These are phyloP conservation scores for Thymus quinquecostatus DNA, from an alignment of 257 asterid genomes.

Conservation along the genomic window DNA sequence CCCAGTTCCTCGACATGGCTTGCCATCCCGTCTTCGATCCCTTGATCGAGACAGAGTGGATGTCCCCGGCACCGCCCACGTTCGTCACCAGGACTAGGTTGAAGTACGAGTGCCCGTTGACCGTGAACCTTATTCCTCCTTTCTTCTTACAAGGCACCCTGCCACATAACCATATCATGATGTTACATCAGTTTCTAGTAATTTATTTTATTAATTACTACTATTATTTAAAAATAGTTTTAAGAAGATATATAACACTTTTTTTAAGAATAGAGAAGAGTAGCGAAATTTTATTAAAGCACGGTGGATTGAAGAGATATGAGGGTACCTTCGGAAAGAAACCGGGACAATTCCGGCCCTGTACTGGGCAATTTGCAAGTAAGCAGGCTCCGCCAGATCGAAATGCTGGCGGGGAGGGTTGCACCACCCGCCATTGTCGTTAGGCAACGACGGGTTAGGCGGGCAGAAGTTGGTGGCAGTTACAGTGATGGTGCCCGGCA, in stretches of 20 bases:
- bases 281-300: no score
- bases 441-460: conserved; percentile 76
- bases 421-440: conserved; percentile 93
- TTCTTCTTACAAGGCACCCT: conserved; percentile 80
- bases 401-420: conserved; percentile 93
- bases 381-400: conserved; percentile 86
- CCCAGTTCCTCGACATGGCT: conserved; percentile 89
- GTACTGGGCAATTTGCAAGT: conserved; percentile 78
- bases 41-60: conserved; percentile 70
- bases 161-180: neutral
- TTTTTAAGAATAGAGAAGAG: no score
- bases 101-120: conserved; percentile 91
- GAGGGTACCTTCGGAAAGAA: conserved; percentile 65
- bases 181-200: no score
- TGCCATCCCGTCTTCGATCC: conserved; percentile 92
- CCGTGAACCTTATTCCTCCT: conserved; percentile 84
- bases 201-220: no score
- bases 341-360: conserved; percentile 87
- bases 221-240: no score
- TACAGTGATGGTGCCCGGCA: conserved; percentile 67
- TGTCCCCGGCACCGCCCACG: conserved; percentile 93
- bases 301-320: no score
- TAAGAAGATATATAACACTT: no score
- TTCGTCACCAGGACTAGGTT: conserved; percentile 81
- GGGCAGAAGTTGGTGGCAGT: conserved; percentile 98